Conservation (phyloP, 352 stramenopile genomes). For the Globisporangium irregulare region DNA sequence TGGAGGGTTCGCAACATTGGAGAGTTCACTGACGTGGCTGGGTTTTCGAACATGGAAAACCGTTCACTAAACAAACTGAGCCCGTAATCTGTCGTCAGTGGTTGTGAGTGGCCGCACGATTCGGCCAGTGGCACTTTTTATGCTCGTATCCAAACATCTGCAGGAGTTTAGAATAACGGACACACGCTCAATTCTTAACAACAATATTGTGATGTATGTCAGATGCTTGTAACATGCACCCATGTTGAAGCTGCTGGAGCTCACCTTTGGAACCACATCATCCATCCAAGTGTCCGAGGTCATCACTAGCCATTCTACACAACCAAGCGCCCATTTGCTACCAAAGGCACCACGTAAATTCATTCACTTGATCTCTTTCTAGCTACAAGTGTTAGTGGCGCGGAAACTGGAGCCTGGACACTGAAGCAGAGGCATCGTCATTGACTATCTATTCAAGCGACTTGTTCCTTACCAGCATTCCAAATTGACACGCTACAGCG, state of each 20-base stretch:
- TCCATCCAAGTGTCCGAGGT: background rate
- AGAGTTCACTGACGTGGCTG: background rate
- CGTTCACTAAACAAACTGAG: background rate
- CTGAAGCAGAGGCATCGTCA: too few relatives aligned
- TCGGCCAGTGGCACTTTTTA: too few relatives aligned
- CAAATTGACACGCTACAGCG: too few relatives aligned
- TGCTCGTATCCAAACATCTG: background rate
- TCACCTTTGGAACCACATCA: background rate
- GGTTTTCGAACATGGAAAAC: background rate
- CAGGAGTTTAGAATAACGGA: background rate
- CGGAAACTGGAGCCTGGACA: too few relatives aligned
- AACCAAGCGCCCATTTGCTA: background rate
- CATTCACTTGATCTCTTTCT: too few relatives aligned
- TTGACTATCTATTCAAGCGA: too few relatives aligned
- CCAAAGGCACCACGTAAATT: too few relatives aligned
- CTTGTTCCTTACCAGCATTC: too few relatives aligned
- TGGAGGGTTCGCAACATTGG: background rate
- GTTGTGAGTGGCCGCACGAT: background rate
- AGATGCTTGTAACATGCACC: background rate
- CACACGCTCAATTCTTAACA: background rate
- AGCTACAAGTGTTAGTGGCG: too few relatives aligned
- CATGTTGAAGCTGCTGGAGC: background rate
- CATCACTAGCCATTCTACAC: background rate
- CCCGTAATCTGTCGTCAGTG: background rate
- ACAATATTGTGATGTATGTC: background rate